Conservation (phyloP, 2,329 filamentous ascomycete genomes). For the Fusarium subglutinans region DNA sequence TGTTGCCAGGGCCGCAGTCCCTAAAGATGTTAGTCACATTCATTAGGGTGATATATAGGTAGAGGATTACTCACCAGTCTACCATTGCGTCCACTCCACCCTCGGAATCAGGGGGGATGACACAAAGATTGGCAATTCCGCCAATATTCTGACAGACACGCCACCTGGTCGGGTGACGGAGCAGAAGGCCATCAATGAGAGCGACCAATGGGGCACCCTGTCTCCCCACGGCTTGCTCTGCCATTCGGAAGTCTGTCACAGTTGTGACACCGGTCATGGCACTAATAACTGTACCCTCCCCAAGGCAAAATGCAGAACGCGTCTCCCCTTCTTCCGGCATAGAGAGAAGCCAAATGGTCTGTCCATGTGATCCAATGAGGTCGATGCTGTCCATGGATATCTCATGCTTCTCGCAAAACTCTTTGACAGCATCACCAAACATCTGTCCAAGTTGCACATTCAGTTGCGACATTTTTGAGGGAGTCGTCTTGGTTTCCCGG, state of each 20-base stretch:
- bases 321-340: constrained; percentile 49
- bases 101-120: constrained; percentile 60
- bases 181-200: constrained; percentile 65
- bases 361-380: constrained; percentile 64
- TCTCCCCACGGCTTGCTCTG: constrained; percentile 64
- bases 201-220: constrained; percentile 65
- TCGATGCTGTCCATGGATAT: constrained; percentile 60
- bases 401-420: constrained; percentile 58
- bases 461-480: constrained; percentile 62
- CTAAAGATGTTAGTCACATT: not conserved
- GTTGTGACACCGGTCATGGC: constrained; percentile 64
- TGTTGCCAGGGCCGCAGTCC: constrained; percentile 56
- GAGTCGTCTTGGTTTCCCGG: constrained; percentile 60
- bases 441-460: constrained; percentile 66
- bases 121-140: constrained; percentile 68
- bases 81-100: constrained; percentile 24
- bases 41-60: too few species aligned
- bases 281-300: constrained; percentile 64
- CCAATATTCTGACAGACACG: constrained; percentile 69
- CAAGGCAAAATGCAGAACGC: constrained; percentile 62
- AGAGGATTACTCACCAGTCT: not conserved
- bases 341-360: constrained; percentile 65
- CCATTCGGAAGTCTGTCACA: constrained; percentile 66
- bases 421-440: constrained; percentile 60
- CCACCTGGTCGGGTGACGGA: constrained; percentile 65